These are phyloP conservation scores for Rhytidhysteron rufulum DNA, from an alignment of 2,329 filamentous ascomycete genomes.

Conservation along the genomic window DNA sequence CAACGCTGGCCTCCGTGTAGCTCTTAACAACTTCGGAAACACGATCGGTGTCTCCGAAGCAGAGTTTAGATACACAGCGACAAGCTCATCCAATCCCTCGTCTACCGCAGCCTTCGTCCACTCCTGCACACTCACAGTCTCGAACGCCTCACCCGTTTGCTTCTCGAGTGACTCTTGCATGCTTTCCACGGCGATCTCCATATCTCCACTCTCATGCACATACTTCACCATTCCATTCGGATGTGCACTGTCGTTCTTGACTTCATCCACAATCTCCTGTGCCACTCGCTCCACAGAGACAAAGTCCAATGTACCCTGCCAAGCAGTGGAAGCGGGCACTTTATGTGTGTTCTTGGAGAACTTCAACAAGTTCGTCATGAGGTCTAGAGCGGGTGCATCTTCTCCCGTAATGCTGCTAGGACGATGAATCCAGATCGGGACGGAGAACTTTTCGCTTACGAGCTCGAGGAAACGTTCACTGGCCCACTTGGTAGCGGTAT, in stretches of 20 bases:
- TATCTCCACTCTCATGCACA: neutral
- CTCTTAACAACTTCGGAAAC: too few relatives aligned
- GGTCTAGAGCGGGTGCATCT: neutral
- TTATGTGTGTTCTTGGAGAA: neutral
- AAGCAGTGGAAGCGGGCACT: too few relatives aligned
- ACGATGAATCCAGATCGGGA: conserved; percentile 21
- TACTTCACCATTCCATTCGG: neutral
- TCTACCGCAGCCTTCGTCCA: neutral
- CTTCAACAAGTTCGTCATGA: neutral
- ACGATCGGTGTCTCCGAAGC: too few relatives aligned
- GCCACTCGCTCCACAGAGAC: conserved; percentile 28
- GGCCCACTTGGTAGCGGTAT: conserved; percentile 11
- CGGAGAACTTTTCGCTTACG: conserved; percentile 17
- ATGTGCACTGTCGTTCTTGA: neutral
- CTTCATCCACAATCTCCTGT: conserved; percentile 40
- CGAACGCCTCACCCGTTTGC: neutral
- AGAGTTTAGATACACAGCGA: neutral
- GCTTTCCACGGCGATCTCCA: neutral
- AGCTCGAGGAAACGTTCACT: conserved; percentile 10
- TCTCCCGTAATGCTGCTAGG: conserved; percentile 1
- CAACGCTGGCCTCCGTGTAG: too few relatives aligned
- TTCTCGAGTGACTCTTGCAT: neutral
- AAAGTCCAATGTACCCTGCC: neutral
- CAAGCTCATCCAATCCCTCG: neutral
- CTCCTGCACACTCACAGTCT: neutral